Base-by-base conservation (phyloP, 2,329 filamentous ascomycete genomes). In the Xylaria hypoxylon region DNA sequence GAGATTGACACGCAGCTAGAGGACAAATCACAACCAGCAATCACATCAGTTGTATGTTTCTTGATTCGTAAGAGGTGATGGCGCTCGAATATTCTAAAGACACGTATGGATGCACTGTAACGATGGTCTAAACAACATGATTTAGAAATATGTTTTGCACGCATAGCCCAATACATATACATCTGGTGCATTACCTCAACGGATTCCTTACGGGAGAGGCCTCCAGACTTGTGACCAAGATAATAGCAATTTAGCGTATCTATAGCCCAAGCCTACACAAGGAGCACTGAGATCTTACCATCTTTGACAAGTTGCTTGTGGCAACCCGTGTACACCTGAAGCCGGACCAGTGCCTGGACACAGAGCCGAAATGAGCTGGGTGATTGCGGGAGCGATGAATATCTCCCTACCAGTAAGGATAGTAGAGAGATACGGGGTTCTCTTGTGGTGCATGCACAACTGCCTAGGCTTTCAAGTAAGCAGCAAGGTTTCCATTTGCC, bases 361-460 rank as follows among this genome's bases (percentile, higher is more conserved):
- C 28, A 15, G 31, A 56, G 26, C 60, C 60, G 55, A 67, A 31
- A 67, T 67, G 60, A 60, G 24, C 50, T 57, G 55, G 55, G 33
- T 26, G 42, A 15, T 22, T 59, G 48, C 59, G 53, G 47, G 31
- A 63, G 13, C 24, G 19, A 51, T n/a, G 19, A 40, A 26, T 22
- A 4, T 42, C 50, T 19, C 35, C 40, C 17, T 38, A n/a, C 35
- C 17, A 51, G 17, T 26, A 38, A 45, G 53, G 35, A 58, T 22
- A 26, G 35, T 47, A 42, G 26, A 51, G 28, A 52, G 33, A 44
- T 55, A 22, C 50, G 28, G 53, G 61, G 61, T 45, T 17, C 38
- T 38, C 10, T 31, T 42, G 48, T 55, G 13, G 26, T 55, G 33
- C 26, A n/a, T 33, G 31, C n/a, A 19, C 42, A 48, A 28, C 10